These are phyloP conservation scores for Boletellus ananiceps DNA, from an alignment of 768 basidiomycete species.

Conservation along the genomic window DNA sequence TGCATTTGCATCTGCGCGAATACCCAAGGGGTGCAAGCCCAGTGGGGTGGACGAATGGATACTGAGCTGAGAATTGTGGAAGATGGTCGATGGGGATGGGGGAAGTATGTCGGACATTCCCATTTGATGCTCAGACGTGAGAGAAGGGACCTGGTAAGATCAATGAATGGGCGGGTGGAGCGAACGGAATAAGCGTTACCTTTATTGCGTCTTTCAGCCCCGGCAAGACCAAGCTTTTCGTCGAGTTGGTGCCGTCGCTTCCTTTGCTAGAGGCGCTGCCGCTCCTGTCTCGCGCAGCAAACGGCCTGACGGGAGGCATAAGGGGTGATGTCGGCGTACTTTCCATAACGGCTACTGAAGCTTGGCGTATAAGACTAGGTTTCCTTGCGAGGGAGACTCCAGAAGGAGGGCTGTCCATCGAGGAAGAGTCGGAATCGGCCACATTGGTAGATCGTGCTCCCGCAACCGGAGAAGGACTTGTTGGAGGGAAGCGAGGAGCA, in stretches of 20 bases:
- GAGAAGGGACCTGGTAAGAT: constrained; percentile 50
- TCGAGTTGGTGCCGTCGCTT: constrained; percentile 29
- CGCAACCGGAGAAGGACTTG: constrained; percentile 31
- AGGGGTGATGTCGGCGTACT: constrained; percentile 35
- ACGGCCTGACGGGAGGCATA: constrained; percentile 43
- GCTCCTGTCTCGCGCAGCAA: constrained; percentile 44
- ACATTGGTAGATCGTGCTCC: constrained; percentile 35
- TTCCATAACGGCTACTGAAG: constrained; percentile 55
- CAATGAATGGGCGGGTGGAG: neutral
- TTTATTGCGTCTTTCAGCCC: constrained; percentile 72
- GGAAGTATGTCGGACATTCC: constrained; percentile 68
- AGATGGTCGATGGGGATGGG: constrained; percentile 58
- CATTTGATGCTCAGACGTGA: constrained; percentile 65
- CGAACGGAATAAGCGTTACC: constrained; percentile 33
- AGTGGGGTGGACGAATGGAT: constrained; percentile 38
- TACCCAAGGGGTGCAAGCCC: constrained; percentile 24
- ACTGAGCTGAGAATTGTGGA: constrained; percentile 35
- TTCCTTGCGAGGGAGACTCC: constrained; percentile 19
- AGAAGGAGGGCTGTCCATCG: constrained; percentile 8
- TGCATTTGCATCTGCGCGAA: constrained; percentile 31
- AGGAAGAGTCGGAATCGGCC: constrained; percentile 17
- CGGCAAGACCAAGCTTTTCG: constrained; percentile 40
- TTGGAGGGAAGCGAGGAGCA: constrained; percentile 21
- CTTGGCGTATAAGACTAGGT: constrained; percentile 45
- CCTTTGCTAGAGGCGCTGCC: constrained; percentile 44